Evolutionary conservation across 306 rosid genomes (phyloP).

Genomic region (Sphenostylis stenocarpa): DNA sequence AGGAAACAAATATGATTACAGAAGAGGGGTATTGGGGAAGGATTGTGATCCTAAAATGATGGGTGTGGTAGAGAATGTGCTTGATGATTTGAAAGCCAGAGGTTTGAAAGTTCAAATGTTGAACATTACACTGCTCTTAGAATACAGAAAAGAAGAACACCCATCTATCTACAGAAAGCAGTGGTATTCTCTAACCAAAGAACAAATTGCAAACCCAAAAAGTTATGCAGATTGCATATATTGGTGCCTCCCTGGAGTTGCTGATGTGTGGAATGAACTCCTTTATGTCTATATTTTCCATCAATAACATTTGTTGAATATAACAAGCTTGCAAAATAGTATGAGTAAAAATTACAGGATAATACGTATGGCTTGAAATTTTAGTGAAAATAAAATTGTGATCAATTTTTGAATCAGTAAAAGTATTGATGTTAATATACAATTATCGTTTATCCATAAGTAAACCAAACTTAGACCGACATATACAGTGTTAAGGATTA

Average conservation of each 20-base stretch:
- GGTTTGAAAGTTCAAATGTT: slow-evolving; percentile 62
- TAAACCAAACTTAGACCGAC: no score
- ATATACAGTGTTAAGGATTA: no score
- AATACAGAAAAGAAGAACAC: slow-evolving; percentile 82
- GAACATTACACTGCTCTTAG: slow-evolving; percentile 75
- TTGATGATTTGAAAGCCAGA: slow-evolving; percentile 57
- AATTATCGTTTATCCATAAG: no score
- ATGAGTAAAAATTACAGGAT: slow-evolving; percentile 1
- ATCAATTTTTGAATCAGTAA: no score
- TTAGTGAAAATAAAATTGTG: no score
- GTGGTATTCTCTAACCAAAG: slow-evolving; percentile 64
- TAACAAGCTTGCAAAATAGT: slow-evolving; percentile 17
- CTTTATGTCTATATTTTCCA: slow-evolving; percentile 61
- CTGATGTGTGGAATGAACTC: slow-evolving; percentile 90
- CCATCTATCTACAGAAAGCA: slow-evolving; percentile 77
- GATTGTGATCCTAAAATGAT: slow-evolving; percentile 71
- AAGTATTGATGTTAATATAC: no score
- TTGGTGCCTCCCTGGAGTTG: slow-evolving; percentile 94
- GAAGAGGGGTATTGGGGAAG: slow-evolving; percentile 65
- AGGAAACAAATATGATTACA: slow-evolving; percentile 53
- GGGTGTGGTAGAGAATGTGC: slow-evolving; percentile 58
- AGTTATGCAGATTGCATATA: slow-evolving; percentile 83
- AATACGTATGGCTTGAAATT: no score
- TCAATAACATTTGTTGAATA: slow-evolving; percentile 38
- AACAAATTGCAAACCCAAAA: slow-evolving; percentile 55